phyloP scores from a whole-genome alignment of 805 yeast genomes.

The Candida schatavii region DNA sequence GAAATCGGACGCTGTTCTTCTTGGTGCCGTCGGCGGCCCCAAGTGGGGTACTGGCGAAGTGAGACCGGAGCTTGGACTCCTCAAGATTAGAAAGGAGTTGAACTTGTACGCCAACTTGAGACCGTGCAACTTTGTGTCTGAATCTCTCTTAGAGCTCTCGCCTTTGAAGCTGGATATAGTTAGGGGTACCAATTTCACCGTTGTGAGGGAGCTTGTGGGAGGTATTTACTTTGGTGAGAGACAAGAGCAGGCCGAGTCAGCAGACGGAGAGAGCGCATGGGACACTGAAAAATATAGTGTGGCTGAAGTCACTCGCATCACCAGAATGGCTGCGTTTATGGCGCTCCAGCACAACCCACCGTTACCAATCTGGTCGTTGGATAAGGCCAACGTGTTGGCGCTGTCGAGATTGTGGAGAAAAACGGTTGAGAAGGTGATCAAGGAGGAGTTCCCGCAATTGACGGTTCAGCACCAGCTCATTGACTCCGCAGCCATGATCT shows the following conservation, averaged over 20 bases:
- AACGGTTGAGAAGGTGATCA: constrained; percentile 81
- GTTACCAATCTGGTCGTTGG: constrained; percentile 91
- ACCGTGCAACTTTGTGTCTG: constrained; percentile 92
- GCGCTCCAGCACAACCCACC: constrained; percentile 95
- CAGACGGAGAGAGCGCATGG: constrained; percentile 68
- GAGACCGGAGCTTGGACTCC: constrained; percentile 95
- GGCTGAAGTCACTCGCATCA: constrained; percentile 89
- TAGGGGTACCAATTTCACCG: constrained; percentile 86
- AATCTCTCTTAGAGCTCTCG: constrained; percentile 76
- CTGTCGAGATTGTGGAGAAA: constrained; percentile 95
- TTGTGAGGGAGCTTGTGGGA: constrained; percentile 95
- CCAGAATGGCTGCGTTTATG: constrained; percentile 97
- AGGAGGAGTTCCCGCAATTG: constrained; percentile 87
- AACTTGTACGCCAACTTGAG: constrained; percentile 93
- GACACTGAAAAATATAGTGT: constrained; percentile 93
- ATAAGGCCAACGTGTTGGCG: constrained; percentile 96
- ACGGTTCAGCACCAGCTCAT: constrained; percentile 89
- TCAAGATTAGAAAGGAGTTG: constrained; percentile 91
- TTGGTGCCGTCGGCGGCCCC: constrained; percentile 99
- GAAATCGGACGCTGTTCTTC: constrained; percentile 86
- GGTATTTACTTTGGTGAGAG: constrained; percentile 98
- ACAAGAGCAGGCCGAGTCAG: constrained; percentile 80
- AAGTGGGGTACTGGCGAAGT: constrained; percentile 98
- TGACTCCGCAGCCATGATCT: constrained; percentile 98
- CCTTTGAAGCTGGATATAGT: constrained; percentile 86